Percentiles rank a stretch among this genome's conserved stretches.
These are phyloP conservation scores for Lactarius hengduanensis DNA, from an alignment of 768 basidiomycete genomes.

Conservation along the genomic window DNA sequence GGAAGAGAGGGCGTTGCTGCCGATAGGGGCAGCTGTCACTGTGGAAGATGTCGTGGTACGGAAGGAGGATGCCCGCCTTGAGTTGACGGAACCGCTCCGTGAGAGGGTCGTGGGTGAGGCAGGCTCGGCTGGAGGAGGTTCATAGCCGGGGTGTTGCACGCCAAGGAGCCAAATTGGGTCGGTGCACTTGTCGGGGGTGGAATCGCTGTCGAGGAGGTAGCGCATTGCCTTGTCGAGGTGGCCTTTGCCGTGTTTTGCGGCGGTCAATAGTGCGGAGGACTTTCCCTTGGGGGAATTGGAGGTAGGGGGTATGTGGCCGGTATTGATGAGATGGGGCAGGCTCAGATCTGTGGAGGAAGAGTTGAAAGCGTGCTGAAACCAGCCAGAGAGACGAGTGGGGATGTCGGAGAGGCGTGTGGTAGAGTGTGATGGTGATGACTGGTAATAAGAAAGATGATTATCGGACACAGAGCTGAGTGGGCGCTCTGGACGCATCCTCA, in stretches of 20 bases:
- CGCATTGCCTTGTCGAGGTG: constrained; percentile 82
- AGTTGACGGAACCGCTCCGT: constrained; percentile 44
- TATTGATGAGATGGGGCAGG: constrained; percentile 57
- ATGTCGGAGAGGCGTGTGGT: constrained; percentile 61
- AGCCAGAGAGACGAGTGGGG: constrained; percentile 72
- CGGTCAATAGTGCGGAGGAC: constrained; percentile 55
- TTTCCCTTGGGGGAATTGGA: constrained; percentile 46
- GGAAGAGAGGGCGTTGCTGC: constrained; percentile 38
- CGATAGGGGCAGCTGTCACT: constrained; percentile 31
- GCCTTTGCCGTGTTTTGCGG: constrained; percentile 71
- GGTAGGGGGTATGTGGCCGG: constrained; percentile 37
- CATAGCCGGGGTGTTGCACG: constrained; percentile 75
- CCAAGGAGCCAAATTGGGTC: constrained; percentile 92
- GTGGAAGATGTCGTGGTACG: constrained; percentile 47
- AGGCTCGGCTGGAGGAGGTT: constrained; percentile 39
- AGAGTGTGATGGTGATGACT: constrained; percentile 41
- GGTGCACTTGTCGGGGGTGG: constrained; percentile 74
- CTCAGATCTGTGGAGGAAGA: constrained; percentile 70
- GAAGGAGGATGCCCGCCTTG: constrained; percentile 44
- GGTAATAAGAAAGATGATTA: constrained; percentile 46
- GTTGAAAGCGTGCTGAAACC: constrained; percentile 78
- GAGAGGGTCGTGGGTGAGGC: constrained; percentile 23
- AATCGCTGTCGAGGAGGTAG: constrained; percentile 88
- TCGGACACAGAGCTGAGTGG: constrained; percentile 48
- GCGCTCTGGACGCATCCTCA: constrained; percentile 56